These are phyloP conservation scores for Acarospora socialis DNA, from an alignment of 2,329 filamentous ascomycete genomes.

Conservation along the genomic window DNA sequence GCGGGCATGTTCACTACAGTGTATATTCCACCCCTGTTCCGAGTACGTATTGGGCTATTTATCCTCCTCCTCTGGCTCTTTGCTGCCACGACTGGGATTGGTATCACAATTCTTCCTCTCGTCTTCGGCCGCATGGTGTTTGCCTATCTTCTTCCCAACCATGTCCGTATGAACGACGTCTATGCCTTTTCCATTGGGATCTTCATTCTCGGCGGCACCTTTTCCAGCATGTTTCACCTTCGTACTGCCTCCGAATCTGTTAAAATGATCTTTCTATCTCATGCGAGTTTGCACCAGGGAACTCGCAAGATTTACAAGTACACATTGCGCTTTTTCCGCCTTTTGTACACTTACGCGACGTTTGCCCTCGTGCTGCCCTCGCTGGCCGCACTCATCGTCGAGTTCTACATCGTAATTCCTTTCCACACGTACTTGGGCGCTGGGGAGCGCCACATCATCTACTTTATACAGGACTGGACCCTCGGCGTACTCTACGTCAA, in stretches of 20 bases:
- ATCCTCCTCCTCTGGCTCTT: slow-evolving; percentile 88
- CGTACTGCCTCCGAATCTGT: not conserved
- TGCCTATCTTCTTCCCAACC: slow-evolving; percentile 52
- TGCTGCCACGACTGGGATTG: slow-evolving; percentile 72
- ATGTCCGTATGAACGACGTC: slow-evolving; percentile 76
- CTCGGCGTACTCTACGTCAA: slow-evolving; percentile 83
- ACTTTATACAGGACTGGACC: slow-evolving; percentile 88
- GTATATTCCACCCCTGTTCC: slow-evolving; percentile 76
- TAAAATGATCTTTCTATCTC: slow-evolving; percentile 8
- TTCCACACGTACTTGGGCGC: slow-evolving; percentile 58
- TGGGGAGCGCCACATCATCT: slow-evolving; percentile 51
- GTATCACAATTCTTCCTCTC: slow-evolving; percentile 73
- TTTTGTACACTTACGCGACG: slow-evolving; percentile 62
- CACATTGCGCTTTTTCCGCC: slow-evolving; percentile 27
- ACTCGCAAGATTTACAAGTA: slow-evolving; percentile 12
- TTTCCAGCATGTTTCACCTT: slow-evolving; percentile 37
- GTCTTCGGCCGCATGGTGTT: slow-evolving; percentile 72
- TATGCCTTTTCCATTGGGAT: slow-evolving; percentile 90
- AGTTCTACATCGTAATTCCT: slow-evolving; percentile 79
- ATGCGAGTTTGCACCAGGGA: too few species aligned
- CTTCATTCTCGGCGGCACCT: slow-evolving; percentile 57
- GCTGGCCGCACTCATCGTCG: slow-evolving; percentile 62
- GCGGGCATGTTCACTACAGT: slow-evolving; percentile 54
- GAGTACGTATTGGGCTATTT: slow-evolving; percentile 65
- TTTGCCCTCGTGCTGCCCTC: slow-evolving; percentile 70